These are phyloP conservation scores for Rehmannia glutinosa DNA, from an alignment of 257 asterid genomes.

Conservation along the genomic window DNA sequence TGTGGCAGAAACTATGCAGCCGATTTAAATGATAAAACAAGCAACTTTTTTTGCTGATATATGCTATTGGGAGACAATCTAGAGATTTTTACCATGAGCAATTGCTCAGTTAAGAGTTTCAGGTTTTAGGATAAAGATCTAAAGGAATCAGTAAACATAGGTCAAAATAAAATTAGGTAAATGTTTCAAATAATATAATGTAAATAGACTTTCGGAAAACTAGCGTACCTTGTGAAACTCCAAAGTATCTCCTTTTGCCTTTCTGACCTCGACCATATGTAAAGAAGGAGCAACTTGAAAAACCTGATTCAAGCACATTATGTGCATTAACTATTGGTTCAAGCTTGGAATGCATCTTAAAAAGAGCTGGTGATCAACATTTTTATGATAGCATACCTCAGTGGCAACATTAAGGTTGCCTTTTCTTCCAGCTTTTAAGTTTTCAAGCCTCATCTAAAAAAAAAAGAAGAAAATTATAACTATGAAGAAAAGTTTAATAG, in stretches of 20 bases:
- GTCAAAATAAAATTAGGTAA: too few species aligned
- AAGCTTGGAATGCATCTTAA: not conserved
- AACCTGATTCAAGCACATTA: constrained; percentile 33
- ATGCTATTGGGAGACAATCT: too few species aligned
- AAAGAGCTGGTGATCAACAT: not conserved
- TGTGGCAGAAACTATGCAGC: too few species aligned
- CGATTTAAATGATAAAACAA: too few species aligned
- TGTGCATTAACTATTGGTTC: not conserved
- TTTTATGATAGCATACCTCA: constrained; percentile 52
- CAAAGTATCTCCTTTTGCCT: constrained; percentile 77
- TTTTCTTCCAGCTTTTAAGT: constrained; percentile 90
- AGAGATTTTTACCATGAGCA: too few species aligned
- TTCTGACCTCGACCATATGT: constrained; percentile 76
- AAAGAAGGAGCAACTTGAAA: constrained; percentile 76
- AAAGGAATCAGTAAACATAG: too few species aligned
- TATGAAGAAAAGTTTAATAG: not conserved
- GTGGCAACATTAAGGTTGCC: constrained; percentile 94
- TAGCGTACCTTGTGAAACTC: constrained; percentile 75
- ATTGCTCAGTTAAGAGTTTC: too few species aligned
- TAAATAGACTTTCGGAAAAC: not conserved
- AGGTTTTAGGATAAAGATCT: too few species aligned
- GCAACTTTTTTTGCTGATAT: too few species aligned
- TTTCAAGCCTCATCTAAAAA: constrained; percentile 90
- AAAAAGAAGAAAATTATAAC: not conserved
- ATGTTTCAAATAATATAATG: not conserved